Evolutionary conservation across 2,329 filamentous ascomycete genomes (phyloP).

Genomic region (Aspergillus sp.): DNA sequence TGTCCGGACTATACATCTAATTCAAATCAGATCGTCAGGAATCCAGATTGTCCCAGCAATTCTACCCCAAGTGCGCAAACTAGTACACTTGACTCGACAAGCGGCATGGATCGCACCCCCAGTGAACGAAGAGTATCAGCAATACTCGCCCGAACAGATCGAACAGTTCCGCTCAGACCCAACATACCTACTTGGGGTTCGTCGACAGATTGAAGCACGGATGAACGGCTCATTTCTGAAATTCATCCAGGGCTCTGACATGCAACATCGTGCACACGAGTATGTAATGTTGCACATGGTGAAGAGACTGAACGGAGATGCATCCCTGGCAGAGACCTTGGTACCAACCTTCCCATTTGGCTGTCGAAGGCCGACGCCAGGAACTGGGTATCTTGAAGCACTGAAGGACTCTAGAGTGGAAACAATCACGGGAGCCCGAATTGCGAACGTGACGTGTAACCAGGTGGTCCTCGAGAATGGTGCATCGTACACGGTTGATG

Average conservation of each 20-base stretch:
- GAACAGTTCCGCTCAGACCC: conserved; percentile 8
- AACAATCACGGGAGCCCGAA: conserved; percentile 33
- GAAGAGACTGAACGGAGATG: conserved; percentile 30
- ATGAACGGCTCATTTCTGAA: conserved; percentile 12
- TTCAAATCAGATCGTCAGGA: conserved; percentile 12
- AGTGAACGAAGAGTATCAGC: conserved; percentile 1
- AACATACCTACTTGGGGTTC: conserved; percentile 7
- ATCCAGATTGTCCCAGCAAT: conserved; percentile 20
- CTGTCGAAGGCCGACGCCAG: conserved; percentile 39
- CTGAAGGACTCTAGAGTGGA: conserved; percentile 41
- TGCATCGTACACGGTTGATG: conserved; percentile 9
- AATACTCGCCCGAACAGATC: conserved; percentile 14
- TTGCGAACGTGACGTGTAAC: conserved; percentile 29
- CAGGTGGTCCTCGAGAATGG: conserved; percentile 24
- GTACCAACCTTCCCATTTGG: conserved; percentile 43
- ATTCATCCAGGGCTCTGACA: background rate
- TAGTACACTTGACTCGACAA: conserved; percentile 17
- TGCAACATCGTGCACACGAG: background rate
- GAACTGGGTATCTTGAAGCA: conserved; percentile 39
- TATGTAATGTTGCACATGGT: conserved; percentile 24
- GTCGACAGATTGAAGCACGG: conserved; percentile 13
- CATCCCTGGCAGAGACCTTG: conserved; percentile 37
- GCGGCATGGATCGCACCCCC: conserved; percentile 17
- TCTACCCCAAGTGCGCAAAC: conserved; percentile 5
- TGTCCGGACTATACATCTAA: background rate